Evolutionary conservation across 1,139 yeast species (phyloP).

Genomic region (Pichia sp.): DNA sequence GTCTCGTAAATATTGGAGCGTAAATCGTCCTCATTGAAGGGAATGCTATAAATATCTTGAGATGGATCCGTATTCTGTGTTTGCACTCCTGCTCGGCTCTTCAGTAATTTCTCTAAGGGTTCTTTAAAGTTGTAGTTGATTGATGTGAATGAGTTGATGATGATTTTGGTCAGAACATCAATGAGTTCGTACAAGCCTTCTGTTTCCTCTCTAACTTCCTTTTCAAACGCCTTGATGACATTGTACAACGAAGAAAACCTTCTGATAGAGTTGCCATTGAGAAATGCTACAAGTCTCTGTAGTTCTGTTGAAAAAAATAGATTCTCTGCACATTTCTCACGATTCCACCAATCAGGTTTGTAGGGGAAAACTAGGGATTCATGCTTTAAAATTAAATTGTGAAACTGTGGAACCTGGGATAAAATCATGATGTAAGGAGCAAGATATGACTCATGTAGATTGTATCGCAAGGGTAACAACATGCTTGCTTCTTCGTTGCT

Average conservation of each 20-base stretch:
- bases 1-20: conserved; percentile 26
- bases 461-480: conserved; percentile 31
- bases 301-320: conserved; percentile 27
- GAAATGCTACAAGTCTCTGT: conserved; percentile 38
- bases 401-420: conserved; percentile 35
- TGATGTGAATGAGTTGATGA: conserved; percentile 7
- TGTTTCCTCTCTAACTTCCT: conserved; percentile 24
- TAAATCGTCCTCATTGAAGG: conserved; percentile 28
- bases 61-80: conserved; percentile 16
- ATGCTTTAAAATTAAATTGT: conserved; percentile 29
- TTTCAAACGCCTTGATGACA: conserved; percentile 28
- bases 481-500: conserved; percentile 26
- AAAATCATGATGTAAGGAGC: conserved; percentile 38
- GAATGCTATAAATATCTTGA: conserved; percentile 18
- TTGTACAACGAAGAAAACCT: conserved; percentile 33
- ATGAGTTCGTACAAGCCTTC: conserved; percentile 25
- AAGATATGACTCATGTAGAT: conserved; percentile 29
- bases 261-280: conserved; percentile 33
- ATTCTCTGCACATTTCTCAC: conserved; percentile 24
- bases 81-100: conserved; percentile 14
- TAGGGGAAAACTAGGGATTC: conserved; percentile 33
- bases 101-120: conserved; percentile 17
- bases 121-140: conserved; percentile 9
- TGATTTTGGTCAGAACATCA: conserved; percentile 14
- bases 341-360: conserved; percentile 38